Conservation (phyloP, 306 rosid species). For the Quercus bicolor region DNA sequence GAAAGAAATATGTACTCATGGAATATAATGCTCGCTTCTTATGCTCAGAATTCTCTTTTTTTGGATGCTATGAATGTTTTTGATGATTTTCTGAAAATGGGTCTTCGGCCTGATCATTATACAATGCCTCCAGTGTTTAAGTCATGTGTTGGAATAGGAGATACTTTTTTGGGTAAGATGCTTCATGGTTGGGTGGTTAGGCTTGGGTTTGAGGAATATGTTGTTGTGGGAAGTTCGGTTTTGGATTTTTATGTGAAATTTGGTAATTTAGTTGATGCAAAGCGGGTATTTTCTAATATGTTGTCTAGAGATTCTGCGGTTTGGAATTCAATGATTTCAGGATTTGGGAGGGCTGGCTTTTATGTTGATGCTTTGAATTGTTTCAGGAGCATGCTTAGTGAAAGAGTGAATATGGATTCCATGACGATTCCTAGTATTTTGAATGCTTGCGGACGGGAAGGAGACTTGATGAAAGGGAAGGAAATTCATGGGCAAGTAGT, state of each 20-base stretch:
- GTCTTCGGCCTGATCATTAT: constrained; percentile 53
- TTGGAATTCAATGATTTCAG: constrained; percentile 69
- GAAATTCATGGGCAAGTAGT: constrained; percentile 54
- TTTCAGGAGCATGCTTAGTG: constrained; percentile 42
- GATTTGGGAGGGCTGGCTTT: constrained; percentile 51
- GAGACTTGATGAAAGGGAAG: constrained; percentile 61
- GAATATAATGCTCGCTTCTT: constrained; percentile 64
- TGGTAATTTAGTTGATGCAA: constrained; percentile 46
- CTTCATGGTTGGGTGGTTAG: constrained; percentile 52
- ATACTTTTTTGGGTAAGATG: constrained; percentile 38
- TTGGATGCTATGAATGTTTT: constrained; percentile 35
- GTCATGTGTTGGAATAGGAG: constrained; percentile 33
- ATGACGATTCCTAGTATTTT: constrained; percentile 63
- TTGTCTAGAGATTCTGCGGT: constrained; percentile 34
- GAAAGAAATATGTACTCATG: constrained; percentile 65
- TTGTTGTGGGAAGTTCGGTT: constrained; percentile 45
- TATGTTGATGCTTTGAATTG: constrained; percentile 39
- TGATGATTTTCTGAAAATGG: constrained; percentile 21
- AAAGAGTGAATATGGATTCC: constrained; percentile 38
- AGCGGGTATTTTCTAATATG: constrained; percentile 42
- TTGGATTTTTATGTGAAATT: constrained; percentile 55
- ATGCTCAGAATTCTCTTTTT: constrained; percentile 28
- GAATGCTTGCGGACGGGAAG: constrained; percentile 58
- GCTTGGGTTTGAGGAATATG: constrained; percentile 52
- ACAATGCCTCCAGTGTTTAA: constrained; percentile 57